Conservation (phyloP, 495 filamentous ascomycete genomes). For the Neurospora sp. region DNA sequence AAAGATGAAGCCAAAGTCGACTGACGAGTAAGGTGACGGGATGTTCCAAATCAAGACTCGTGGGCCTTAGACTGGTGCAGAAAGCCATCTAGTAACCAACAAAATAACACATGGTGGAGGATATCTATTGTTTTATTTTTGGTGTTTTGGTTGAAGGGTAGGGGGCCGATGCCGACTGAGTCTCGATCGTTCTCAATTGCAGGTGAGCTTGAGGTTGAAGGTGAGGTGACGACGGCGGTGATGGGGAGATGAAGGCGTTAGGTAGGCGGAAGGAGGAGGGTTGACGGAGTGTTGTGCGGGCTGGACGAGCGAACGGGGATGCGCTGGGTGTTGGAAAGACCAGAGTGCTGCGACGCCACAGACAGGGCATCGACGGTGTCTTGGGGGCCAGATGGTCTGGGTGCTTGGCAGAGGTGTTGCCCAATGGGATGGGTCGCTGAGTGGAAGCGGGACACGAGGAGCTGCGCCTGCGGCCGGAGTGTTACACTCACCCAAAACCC, state of each 20-base stretch:
- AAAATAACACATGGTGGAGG: constrained; percentile 15
- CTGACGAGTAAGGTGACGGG: not conserved
- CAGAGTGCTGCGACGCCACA: constrained; percentile 4
- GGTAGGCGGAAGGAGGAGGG: not conserved
- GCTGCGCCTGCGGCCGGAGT: not conserved
- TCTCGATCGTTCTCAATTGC: not conserved
- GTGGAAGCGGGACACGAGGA: not conserved
- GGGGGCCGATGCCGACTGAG: not conserved
- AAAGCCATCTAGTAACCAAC: constrained; percentile 26
- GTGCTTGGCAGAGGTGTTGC: not conserved
- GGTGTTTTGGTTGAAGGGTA: constrained; percentile 5
- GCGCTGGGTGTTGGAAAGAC: constrained; percentile 9
- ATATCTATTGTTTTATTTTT: constrained; percentile 5
- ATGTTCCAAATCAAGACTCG: constrained; percentile 8
- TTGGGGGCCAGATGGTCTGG: not conserved
- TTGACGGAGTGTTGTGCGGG: not conserved
- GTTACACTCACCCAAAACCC: not conserved
- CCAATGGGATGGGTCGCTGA: not conserved
- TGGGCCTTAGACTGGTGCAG: constrained; percentile 12
- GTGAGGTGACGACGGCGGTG: not conserved
- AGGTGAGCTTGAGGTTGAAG: constrained; percentile 1
- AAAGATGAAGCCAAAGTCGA: constrained; percentile 17
- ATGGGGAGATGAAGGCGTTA: not conserved
- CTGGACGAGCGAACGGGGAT: constrained; percentile 7
- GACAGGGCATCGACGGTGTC: not conserved